Evolutionary conservation across 2,329 filamentous ascomycete genomes (phyloP), one percentile per base, ranked within the genome.

Genomic region (Diaporthe eres): DNA sequence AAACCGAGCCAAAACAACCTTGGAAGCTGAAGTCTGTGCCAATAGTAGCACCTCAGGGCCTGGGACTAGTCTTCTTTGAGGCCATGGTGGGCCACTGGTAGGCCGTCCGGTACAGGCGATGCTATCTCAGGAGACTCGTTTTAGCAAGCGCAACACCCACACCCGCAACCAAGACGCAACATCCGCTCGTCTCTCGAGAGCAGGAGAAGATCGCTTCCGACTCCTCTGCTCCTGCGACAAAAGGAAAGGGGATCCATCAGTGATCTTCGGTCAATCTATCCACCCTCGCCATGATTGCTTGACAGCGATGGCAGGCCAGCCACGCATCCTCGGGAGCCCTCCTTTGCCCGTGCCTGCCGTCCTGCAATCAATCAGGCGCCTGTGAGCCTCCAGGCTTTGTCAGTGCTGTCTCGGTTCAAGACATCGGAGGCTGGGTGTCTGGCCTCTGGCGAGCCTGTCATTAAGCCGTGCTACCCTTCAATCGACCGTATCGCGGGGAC

Each of bases 381-480:
- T 70, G 15, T 34, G 47, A 37, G 65, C 47, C 65, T 55, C 13
- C 42, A 47, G 28, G 61, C 61, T 65, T 70, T 70, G 65, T 55
- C 65, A 53, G 34, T 42, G n/a, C 65, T 70, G 65, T 70, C 65
- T 70, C 65, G 65, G 49, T 53, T 49, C 49, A 70, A 70, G 65
- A 70, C 65, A 70, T 70, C 47, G 49, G 65, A 70, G 65, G 65
- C 49, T 55, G 58, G 58, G 57, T 73, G 58, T 61, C 51, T 73
- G 71, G 71, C 22, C 39, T 49, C 60, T 76, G 37, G 67, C 37
- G 42, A 75, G 42, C 61, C 67, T 75, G 71, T 74, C 42, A 57
- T 34, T 12, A 34, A 57, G 44, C 57, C 51, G 65, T 42, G 72
- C 58, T 28, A 71, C 73, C 65, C 42, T 51, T 76, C 34, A 76